Evolutionary conservation across 306 rosid genomes (phyloP), one percentile per base, ranked within the genome.

Genomic region (Rosa persica): DNA sequence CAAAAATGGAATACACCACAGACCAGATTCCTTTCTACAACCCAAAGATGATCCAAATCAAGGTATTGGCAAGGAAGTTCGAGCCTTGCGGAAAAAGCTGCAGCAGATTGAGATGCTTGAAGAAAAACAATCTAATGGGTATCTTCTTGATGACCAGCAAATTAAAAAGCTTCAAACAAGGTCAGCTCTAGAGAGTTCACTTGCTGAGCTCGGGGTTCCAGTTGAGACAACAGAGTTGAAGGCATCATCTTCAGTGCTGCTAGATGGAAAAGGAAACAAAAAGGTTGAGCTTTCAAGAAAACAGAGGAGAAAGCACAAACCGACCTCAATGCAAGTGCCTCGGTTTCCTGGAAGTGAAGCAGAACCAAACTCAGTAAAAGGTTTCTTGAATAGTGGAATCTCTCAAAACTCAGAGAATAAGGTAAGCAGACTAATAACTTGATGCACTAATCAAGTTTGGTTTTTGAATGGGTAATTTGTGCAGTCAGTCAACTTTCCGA

Each of bases 21-120:
- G 87, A 78, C 36, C 81, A 57, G 90, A 86, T 67, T 92, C 93
- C 55, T 90, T 94, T 86, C 86, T 92, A 52, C 91, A 68, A 78
- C 94, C 93, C 72, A 86, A 77, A 78, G 90, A 88, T 55, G 89
- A 90, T 48, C 83, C 80, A 16, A 73, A 78, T 83, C 83, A 72
- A 54, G 94, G 76, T 73, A 75, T 74, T 27, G 80, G 88, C 73
- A 94, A 88, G 81, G 80, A 85, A 66, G 84, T 94, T 58, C 90
- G 97, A 78, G 93, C 95, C 60, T 80, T 94, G 79, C 62, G 93
- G 83, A 94, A 94, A 78, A 94, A 94, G 92, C 82, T 94, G 88
- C 98, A 94, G 91, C 98, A 92, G 86, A 92, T 90, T 87, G 97
- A 90, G 83, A 90, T 94, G 96, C 98, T 94, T 38, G 95, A 94